Evolutionary conservation across 495 filamentous ascomycete genomes (phyloP), one percentile per base, ranked within the genome.

Genomic region (Daldinia loculata): DNA sequence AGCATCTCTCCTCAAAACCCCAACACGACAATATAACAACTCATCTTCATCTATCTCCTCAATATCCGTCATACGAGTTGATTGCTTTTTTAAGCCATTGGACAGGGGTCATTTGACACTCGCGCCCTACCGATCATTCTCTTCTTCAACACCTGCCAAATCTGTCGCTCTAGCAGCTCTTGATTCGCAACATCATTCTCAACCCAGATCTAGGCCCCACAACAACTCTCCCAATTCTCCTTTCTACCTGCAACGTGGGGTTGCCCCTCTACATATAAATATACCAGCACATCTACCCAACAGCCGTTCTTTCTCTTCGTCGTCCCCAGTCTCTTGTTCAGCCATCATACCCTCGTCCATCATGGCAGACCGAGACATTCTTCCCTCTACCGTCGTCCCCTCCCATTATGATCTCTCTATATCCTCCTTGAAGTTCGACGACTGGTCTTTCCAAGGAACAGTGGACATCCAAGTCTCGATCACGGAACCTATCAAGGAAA

Each of bases 371-470:
- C 79, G 86, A 69, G 86, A 88, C 58, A 81, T 85, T 52, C 83
- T 88, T 63, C 84, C 80, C 30, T 78, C 76, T 70, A 91, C 88
- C 73, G 88, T 93, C 76, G 95, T 94, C 78, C 93, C 95, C 0
- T 83, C 85, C 64, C 91, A 97, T 78, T 99, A 99, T 81, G 84
- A 88, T 75, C 85, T 99, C 61, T 92, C 89, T 26, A 87, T 99
- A 60, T 89, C 84, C 76, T 90, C 94, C 67, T 77, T 99, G 62
- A 89, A 97, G 80, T 92, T 77, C 84, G 83, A 75, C 82, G 87
- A 66, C 22, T 99, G 93, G 86, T 89, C 84, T 60, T 99, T 95
- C 79, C 88, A 94, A 80, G 95, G 95, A 69, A 87, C 83, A 6
- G 90, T 97, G 60, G 86, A 84, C 48, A 86, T 88, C 70, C 74